These are phyloP conservation scores for Emergomyces pasteurianus DNA, from an alignment of 2,329 filamentous ascomycete species.

Conservation along the genomic window DNA sequence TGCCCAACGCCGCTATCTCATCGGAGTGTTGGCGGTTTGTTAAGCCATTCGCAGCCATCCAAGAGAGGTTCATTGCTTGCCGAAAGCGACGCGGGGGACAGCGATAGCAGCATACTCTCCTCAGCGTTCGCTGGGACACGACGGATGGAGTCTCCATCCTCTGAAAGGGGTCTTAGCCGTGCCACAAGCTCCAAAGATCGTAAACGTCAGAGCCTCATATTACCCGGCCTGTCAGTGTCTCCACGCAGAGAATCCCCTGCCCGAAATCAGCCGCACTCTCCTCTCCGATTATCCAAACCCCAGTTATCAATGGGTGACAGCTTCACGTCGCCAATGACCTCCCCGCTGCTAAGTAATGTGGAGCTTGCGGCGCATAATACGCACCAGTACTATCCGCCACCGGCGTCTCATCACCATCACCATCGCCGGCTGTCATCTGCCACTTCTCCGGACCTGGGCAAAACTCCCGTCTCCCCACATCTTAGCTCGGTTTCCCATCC, in stretches of 20 bases:
- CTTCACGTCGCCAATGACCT: slow-evolving; percentile 74
- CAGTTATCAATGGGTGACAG: slow-evolving; percentile 47
- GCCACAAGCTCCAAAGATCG: slow-evolving; percentile 69
- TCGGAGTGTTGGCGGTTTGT: slow-evolving; percentile 45
- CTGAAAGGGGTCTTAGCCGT: slow-evolving; percentile 67
- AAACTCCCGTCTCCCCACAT: slow-evolving; percentile 70
- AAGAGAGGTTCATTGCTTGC: slow-evolving; percentile 68
- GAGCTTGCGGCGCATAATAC: slow-evolving; percentile 42
- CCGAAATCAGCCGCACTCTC: slow-evolving; percentile 69
- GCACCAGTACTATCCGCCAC: slow-evolving; percentile 44
- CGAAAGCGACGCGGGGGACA: slow-evolving; percentile 78
- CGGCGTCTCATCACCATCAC: slow-evolving; percentile 45
- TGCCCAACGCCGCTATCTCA: slow-evolving; percentile 85
- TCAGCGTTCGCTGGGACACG: slow-evolving; percentile 59
- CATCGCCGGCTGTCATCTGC: slow-evolving; percentile 88
- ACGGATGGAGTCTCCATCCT: slow-evolving; percentile 80
- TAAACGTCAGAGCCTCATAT: slow-evolving; percentile 74
- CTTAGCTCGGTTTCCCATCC: slow-evolving; percentile 66
- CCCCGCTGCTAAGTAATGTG: slow-evolving; percentile 70
- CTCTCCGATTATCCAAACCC: slow-evolving; percentile 73
- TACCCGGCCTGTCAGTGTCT: slow-evolving; percentile 63
- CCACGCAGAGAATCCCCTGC: slow-evolving; percentile 83
- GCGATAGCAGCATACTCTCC: slow-evolving; percentile 79
- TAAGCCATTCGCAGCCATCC: slow-evolving; percentile 47
- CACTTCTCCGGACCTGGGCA: slow-evolving; percentile 57